A percentile compares a stretch with the other conserved stretches of the same genome.
Conservation (phyloP, 371 early-diverging fungal genomes). For the Smittium culicis region DNA sequence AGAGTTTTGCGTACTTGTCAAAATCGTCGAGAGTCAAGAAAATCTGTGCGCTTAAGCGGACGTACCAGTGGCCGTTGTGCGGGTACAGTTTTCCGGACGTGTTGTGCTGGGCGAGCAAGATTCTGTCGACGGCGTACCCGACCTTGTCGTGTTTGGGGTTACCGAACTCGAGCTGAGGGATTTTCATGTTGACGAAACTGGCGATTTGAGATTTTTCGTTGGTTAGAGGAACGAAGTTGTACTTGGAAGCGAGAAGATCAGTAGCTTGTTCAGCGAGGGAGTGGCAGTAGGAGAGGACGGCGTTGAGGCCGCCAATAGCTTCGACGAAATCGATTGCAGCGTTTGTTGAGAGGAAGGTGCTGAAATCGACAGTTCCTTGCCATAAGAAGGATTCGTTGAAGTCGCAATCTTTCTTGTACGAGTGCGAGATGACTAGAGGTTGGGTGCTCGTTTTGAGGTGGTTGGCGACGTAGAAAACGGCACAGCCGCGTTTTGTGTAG, state of each 20-base stretch:
- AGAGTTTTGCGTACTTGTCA: not conserved
- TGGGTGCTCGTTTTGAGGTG: not conserved
- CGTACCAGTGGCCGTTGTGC: not conserved
- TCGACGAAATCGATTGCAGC: slow-evolving; percentile 3
- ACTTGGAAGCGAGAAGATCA: not conserved
- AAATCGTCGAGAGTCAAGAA: not conserved
- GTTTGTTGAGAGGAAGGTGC: not conserved
- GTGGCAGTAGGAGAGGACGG: not conserved
- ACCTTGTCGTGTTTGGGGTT: not conserved
- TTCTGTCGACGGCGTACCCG: not conserved
- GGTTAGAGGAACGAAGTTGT: not conserved
- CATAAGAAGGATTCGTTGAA: slow-evolving; percentile 7
- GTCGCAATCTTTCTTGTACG: not conserved
- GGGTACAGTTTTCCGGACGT: not conserved
- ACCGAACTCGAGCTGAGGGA: slow-evolving; percentile 1
- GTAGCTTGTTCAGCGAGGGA: not conserved
- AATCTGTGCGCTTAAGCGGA: not conserved
- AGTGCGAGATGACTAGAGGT: not conserved
- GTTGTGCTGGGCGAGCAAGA: not conserved
- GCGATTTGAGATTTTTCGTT: not conserved
- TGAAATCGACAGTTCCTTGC: slow-evolving; percentile 7
- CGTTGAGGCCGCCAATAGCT: not conserved
- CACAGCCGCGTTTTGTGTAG: slow-evolving; percentile 2
- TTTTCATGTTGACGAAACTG: not conserved
- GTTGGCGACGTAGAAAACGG: slow-evolving; percentile 1